A percentile compares a stretch with the other conserved stretches of the same genome.
Conservation (phyloP, 371 early-diverging fungal species). For the Thermomucor indicae-seudaticae region DNA sequence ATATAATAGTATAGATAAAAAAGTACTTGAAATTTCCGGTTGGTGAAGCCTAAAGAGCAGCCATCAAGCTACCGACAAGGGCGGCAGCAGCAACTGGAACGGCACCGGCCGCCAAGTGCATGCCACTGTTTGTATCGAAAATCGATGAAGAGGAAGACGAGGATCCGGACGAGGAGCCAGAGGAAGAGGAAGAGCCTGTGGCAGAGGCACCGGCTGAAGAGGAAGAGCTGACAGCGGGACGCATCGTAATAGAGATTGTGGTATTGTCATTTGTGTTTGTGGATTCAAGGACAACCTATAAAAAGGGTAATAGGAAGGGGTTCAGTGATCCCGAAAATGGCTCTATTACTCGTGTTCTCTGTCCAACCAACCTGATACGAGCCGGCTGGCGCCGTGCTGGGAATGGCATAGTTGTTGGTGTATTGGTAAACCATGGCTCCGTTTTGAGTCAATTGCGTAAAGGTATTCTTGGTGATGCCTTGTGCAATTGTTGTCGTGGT, state of each 20-base stretch:
- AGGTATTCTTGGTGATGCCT: not conserved
- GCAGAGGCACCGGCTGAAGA: slow-evolving; percentile 4
- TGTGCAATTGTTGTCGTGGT: slow-evolving; percentile 5
- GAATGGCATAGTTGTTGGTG: slow-evolving; percentile 27
- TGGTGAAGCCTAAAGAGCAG: too few relatives aligned
- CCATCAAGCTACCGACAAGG: too few relatives aligned
- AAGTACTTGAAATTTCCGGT: too few relatives aligned
- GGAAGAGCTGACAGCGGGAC: slow-evolving; percentile 20
- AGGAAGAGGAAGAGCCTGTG: slow-evolving; percentile 1
- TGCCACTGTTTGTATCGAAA: not conserved
- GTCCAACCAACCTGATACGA: slow-evolving; percentile 18
- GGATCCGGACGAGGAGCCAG: too few relatives aligned
- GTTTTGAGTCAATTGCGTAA: not conserved
- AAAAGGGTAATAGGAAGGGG: not conserved
- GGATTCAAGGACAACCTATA: slow-evolving; percentile 26
- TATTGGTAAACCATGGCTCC: slow-evolving; percentile 6
- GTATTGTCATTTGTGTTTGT: slow-evolving; percentile 28
- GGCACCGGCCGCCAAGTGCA: not conserved
- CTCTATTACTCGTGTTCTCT: not conserved
- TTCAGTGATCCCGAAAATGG: not conserved
- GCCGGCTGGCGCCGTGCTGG: slow-evolving; percentile 24
- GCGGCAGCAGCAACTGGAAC: not conserved
- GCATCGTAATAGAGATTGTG: slow-evolving; percentile 31
- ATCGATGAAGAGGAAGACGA: too few relatives aligned
- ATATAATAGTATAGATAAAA: too few relatives aligned